Evolutionary conservation across 257 asterid genomes (phyloP).

Genomic region (Misopates orontium): DNA sequence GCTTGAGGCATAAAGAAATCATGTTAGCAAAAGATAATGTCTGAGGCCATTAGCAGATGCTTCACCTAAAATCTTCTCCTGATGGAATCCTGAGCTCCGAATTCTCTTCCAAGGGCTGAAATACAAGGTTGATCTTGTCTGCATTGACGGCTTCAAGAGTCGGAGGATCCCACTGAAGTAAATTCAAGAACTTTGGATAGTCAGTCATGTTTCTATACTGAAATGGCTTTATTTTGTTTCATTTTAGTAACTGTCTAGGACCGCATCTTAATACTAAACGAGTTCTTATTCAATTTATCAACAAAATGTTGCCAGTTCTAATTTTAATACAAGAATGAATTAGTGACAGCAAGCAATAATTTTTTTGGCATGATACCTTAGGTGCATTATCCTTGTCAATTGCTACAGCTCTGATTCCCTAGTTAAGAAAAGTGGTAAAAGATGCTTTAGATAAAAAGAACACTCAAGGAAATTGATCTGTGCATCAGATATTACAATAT

Average conservation of each 20-base stretch:
- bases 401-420: slow-evolving; percentile 92
- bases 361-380: slow-evolving; percentile 34
- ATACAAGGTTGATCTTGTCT: slow-evolving; percentile 47
- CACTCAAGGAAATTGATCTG: background rate
- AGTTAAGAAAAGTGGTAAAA: background rate
- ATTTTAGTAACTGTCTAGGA: background rate
- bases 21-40: background rate
- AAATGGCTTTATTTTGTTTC: background rate
- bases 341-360: too few species aligned
- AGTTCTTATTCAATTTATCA: background rate
- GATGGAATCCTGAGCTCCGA: slow-evolving; percentile 73
- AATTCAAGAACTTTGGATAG: background rate
- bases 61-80: slow-evolving; percentile 61
- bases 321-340: background rate
- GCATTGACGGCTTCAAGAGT: slow-evolving; percentile 51
- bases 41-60: too few species aligned
- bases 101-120: slow-evolving; percentile 61
- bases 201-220: background rate
- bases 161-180: slow-evolving; percentile 77
- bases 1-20: background rate
- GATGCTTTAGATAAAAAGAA: background rate
- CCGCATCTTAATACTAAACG: too few species aligned
- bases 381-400: slow-evolving; percentile 85
- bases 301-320: background rate
- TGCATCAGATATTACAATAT: background rate